These are phyloP conservation scores for Leucogyrophana mollusca DNA, from an alignment of 768 basidiomycete species.

Conservation along the genomic window DNA sequence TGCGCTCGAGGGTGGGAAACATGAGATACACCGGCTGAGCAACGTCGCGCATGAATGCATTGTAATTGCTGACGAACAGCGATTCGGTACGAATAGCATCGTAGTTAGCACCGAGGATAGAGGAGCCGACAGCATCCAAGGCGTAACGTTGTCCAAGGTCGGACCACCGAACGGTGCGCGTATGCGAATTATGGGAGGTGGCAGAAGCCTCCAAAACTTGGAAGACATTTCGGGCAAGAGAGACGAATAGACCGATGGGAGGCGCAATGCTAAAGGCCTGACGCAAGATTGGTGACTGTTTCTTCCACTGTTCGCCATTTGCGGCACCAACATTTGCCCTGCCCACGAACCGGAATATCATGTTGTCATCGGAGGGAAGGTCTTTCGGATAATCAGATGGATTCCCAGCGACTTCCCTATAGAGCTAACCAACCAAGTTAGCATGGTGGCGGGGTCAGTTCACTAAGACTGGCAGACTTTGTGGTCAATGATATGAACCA, in stretches of 20 bases:
- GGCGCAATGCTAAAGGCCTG: slow-evolving; percentile 30
- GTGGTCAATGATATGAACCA: slow-evolving; percentile 35
- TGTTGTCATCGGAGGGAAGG: slow-evolving; percentile 27
- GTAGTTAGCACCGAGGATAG: slow-evolving; percentile 34
- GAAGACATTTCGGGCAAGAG: slow-evolving; percentile 29
- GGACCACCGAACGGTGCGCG: slow-evolving; percentile 19
- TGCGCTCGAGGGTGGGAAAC: slow-evolving; percentile 27
- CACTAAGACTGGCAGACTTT: slow-evolving; percentile 21
- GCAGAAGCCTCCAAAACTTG: slow-evolving; percentile 22
- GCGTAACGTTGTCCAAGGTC: slow-evolving; percentile 27
- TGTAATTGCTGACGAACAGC: slow-evolving; percentile 34
- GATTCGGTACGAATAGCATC: slow-evolving; percentile 27
- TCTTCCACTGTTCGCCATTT: slow-evolving; percentile 36
- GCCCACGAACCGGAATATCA: slow-evolving; percentile 35
- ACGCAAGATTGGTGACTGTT: slow-evolving; percentile 33
- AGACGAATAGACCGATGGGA: slow-evolving; percentile 31
- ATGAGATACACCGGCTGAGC: slow-evolving; percentile 31
- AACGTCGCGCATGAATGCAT: slow-evolving; percentile 32
- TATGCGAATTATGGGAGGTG: slow-evolving; percentile 16
- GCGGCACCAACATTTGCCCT: slow-evolving; percentile 34
- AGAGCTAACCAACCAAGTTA: not conserved
- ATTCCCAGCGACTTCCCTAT: slow-evolving; percentile 17
- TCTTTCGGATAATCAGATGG: slow-evolving; percentile 11
- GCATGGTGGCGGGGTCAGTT: no score
- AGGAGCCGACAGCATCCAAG: slow-evolving; percentile 34